Conservation (phyloP, 2,329 filamentous ascomycete species). For the Fusarium kyushuense region DNA sequence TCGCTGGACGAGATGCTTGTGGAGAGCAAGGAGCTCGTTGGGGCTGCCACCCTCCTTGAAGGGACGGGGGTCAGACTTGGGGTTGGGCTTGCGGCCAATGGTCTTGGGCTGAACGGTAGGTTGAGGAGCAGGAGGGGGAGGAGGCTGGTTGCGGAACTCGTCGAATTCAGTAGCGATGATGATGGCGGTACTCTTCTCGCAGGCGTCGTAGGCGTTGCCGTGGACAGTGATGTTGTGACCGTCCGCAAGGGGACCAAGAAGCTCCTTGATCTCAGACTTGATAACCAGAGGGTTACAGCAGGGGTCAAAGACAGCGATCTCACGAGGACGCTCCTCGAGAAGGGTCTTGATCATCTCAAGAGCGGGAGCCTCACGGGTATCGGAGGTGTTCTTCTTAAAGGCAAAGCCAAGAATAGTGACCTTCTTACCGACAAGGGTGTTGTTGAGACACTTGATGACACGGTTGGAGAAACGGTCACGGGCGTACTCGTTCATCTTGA, state of each 20-base stretch:
- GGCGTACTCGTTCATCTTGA: constrained; percentile 82
- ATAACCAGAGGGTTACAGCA: constrained; percentile 66
- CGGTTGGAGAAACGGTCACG: constrained; percentile 75
- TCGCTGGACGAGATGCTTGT: constrained; percentile 59
- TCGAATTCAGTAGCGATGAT: constrained; percentile 69
- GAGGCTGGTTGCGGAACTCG: constrained; percentile 62
- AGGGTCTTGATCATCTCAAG: constrained; percentile 75
- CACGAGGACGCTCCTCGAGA: constrained; percentile 71
- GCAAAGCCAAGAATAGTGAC: constrained; percentile 79
- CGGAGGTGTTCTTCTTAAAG: constrained; percentile 83
- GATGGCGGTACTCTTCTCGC: constrained; percentile 61
- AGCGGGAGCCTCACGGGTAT: constrained; percentile 78
- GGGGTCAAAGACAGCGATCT: constrained; percentile 78
- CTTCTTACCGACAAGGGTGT: constrained; percentile 77
- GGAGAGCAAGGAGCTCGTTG: constrained; percentile 61
- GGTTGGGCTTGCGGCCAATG: constrained; percentile 54
- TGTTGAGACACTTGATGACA: constrained; percentile 75
- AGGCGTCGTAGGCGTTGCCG: constrained; percentile 63
- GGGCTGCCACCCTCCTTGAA: constrained; percentile 55
- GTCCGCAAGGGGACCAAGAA: constrained; percentile 56
- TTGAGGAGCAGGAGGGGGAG: constrained; percentile 49
- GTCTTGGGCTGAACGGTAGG: constrained; percentile 48
- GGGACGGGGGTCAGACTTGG: constrained; percentile 61
- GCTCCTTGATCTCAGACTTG: constrained; percentile 62
- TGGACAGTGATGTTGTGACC: constrained; percentile 62